Evolutionary conservation across 306 rosid genomes (phyloP), one percentile per base, ranked within the genome.

Genomic region (Cucumis cinereus): DNA sequence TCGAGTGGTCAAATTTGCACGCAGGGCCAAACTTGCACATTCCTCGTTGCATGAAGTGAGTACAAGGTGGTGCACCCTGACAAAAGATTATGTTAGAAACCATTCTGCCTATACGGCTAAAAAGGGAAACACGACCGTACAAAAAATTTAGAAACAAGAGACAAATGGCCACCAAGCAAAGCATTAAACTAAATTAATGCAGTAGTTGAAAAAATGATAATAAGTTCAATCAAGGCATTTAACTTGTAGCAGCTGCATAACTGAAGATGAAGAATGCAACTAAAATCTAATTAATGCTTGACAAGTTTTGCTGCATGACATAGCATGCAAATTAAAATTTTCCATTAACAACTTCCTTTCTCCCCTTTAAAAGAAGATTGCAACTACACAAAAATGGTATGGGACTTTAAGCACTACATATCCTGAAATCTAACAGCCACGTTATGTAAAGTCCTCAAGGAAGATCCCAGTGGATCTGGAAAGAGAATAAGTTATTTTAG

Each of bases 1-100:
- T 78, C 10, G 99, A 92, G 83, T 95, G 99, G 83, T 92, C 97
- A 20, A 88, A 95, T 87, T 84, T 95, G 91, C 99, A 95, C 57
- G 92, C 89, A 13, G 88, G 49, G 63, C 99, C 99, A 77, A 90
- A 95, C 81, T 90, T 95, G 78, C 99, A 95, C 55, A 86, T 84
- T 80, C 99, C 99, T 71, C 83, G 91, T 81, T 95, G 98, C 5
- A 88, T 83, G 84, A 88, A 95, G 87, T 92, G 99, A 85, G 90
- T 85, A 81, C 98, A 95, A 58, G 87, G 86, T 10, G 90, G 89
- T 61, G 99, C 93, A 74, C 97, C 99, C 99, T 95, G 92, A 55
- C 77, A 86, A 78, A 81, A 57, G 79, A 82, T 53, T 58, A 70
- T 17, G 20, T 30, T 30, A 60, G 70, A 4, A 15, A 61, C 59